Conservation (phyloP, 495 filamentous ascomycete species). For the Talaromyces liani region DNA sequence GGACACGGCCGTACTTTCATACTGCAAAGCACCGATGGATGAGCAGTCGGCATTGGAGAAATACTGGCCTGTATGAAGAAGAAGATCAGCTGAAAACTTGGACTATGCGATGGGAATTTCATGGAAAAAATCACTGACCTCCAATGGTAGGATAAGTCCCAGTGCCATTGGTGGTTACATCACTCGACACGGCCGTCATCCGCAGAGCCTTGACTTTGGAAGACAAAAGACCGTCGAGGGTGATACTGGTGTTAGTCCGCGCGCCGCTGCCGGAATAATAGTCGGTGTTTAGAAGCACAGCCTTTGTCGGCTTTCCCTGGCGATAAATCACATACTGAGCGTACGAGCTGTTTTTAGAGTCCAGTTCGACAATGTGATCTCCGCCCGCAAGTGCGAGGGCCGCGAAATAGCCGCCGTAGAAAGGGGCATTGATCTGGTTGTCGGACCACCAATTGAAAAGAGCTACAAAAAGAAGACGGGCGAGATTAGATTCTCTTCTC, state of each 20-base stretch:
- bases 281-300: background rate
- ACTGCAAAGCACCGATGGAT: background rate
- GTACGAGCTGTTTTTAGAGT: background rate
- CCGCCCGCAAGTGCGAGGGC: background rate
- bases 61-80: background rate
- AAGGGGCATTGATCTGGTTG: slow-evolving; percentile 1
- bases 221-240: background rate
- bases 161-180: background rate
- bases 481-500: background rate
- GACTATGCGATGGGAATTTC: background rate
- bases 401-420: background rate
- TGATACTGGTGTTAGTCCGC: background rate
- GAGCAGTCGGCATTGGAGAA: slow-evolving; percentile 1
- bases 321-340: slow-evolving; percentile 1
- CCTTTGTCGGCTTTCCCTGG: background rate
- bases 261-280: background rate
- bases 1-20: background rate
- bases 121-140: background rate
- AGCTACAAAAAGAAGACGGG: background rate
- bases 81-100: background rate
- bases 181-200: background rate
- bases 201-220: background rate
- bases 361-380: background rate
- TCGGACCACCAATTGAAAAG: slow-evolving; percentile 1
- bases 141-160: background rate